Conservation (phyloP, 2,329 filamentous ascomycete species). For the Alternaria brassicae region DNA sequence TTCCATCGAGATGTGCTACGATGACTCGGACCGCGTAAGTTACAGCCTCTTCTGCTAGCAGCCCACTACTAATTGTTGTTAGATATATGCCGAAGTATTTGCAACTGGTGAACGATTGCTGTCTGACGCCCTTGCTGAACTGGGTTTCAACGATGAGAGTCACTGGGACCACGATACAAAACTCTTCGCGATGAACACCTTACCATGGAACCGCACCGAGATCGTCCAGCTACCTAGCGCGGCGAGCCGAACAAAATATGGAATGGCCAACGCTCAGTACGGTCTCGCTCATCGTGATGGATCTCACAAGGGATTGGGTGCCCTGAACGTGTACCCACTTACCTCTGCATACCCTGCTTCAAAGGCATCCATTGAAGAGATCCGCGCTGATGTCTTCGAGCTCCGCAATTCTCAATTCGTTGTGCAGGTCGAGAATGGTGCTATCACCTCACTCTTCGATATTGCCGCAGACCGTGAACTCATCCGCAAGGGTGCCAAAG, state of each 20-base stretch:
- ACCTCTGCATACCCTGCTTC: constrained; percentile 34
- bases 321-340: constrained; percentile 47
- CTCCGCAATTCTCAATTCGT: constrained; percentile 79
- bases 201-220: constrained; percentile 83
- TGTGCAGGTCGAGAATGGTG: constrained; percentile 75
- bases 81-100: constrained; percentile 83
- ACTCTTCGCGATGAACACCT: constrained; percentile 77
- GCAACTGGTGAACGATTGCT: constrained; percentile 75
- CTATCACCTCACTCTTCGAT: constrained; percentile 86
- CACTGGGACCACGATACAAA: constrained; percentile 52
- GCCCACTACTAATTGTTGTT: constrained; percentile 26
- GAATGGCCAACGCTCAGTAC: constrained; percentile 25
- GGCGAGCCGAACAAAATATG: constrained; percentile 41
- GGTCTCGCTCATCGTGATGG: constrained; percentile 55
- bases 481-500: constrained; percentile 74
- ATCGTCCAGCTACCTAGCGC: constrained; percentile 67
- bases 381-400: constrained; percentile 70
- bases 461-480: constrained; percentile 75
- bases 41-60: too few relatives aligned
- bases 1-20: constrained; percentile 97
- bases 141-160: constrained; percentile 66
- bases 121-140: constrained; percentile 69
- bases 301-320: constrained; percentile 45
- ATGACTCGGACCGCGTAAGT: constrained; percentile 80
- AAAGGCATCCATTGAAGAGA: constrained; percentile 59